phyloP scores from a whole-genome alignment of 2,329 filamentous ascomycete species.

The Grosmannia serpens region DNA sequence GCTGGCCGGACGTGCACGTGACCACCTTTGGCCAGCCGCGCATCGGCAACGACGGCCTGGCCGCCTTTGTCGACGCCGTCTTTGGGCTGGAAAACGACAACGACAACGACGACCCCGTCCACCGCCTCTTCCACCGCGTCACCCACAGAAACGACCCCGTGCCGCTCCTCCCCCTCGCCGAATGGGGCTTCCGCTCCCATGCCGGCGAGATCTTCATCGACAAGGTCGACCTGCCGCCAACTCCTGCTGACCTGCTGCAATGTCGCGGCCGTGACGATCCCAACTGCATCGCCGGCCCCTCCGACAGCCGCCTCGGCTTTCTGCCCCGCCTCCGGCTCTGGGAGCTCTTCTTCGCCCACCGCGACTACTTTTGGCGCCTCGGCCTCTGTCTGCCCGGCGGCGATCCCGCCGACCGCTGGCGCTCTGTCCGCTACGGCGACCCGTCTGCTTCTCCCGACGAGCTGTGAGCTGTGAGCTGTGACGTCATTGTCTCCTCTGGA shows the following conservation, averaged over 20 bases:
- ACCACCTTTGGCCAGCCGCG: conserved; percentile 91
- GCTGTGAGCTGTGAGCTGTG: conserved; percentile 3
- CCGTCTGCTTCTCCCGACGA: conserved; percentile 8
- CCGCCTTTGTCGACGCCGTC: conserved; percentile 40
- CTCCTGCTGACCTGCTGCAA: conserved; percentile 52
- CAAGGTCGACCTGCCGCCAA: conserved; percentile 58
- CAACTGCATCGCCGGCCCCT: conserved; percentile 56
- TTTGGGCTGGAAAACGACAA: conserved; percentile 29
- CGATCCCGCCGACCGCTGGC: conserved; percentile 56
- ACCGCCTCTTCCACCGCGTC: conserved; percentile 55
- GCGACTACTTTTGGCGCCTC: conserved; percentile 93
- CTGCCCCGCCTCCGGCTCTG: conserved; percentile 64
- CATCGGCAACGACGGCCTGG: conserved; percentile 46
- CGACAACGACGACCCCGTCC: not conserved
- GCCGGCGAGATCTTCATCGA: conserved; percentile 79
- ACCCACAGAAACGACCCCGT: conserved; percentile 84
- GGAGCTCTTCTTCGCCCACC: conserved; percentile 85
- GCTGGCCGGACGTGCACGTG: conserved; percentile 57
- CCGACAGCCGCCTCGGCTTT: conserved; percentile 13
- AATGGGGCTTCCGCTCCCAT: conserved; percentile 84
- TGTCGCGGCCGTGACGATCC: conserved; percentile 64
- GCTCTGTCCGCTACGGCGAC: conserved; percentile 32
- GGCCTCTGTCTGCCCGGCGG: conserved; percentile 81
- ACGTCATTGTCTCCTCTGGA: not conserved
- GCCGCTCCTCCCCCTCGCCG: conserved; percentile 69